phyloP scores from a whole-genome alignment of 2,329 filamentous ascomycete species.

The Lachnellula willkommii region DNA sequence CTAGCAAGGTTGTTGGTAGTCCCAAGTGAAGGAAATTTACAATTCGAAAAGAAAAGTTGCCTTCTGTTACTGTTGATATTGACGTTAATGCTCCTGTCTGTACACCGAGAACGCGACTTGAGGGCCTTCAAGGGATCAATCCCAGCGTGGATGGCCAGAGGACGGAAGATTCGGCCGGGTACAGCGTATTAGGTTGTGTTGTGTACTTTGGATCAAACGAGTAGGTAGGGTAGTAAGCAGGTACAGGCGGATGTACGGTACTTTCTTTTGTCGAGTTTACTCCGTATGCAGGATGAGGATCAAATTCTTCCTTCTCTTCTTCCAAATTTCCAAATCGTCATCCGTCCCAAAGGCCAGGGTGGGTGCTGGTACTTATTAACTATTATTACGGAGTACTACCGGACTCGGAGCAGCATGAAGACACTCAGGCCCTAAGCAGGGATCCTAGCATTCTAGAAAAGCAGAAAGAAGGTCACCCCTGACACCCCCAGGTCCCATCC shows the following conservation, averaged over 20 bases:
- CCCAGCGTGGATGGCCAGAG: no score
- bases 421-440: neutral
- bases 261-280: neutral
- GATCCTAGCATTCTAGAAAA: neutral
- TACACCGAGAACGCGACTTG: no score
- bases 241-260: neutral
- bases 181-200: no score
- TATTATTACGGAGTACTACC: neutral
- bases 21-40: no score
- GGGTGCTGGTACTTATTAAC: neutral
- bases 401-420: neutral
- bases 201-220: no score
- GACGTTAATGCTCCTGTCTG: no score
- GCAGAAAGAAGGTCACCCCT: neutral
- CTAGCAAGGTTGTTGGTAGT: no score
- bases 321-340: neutral
- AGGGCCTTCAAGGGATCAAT: no score
- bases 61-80: no score
- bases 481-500: neutral
- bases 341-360: neutral
- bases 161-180: no score
- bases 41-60: no score
- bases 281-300: neutral
- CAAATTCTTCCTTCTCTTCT: neutral
- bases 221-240: no score